These are phyloP conservation scores for Salisapilia sapeloensis DNA, from an alignment of 352 stramenopile genomes.

Conservation along the genomic window DNA sequence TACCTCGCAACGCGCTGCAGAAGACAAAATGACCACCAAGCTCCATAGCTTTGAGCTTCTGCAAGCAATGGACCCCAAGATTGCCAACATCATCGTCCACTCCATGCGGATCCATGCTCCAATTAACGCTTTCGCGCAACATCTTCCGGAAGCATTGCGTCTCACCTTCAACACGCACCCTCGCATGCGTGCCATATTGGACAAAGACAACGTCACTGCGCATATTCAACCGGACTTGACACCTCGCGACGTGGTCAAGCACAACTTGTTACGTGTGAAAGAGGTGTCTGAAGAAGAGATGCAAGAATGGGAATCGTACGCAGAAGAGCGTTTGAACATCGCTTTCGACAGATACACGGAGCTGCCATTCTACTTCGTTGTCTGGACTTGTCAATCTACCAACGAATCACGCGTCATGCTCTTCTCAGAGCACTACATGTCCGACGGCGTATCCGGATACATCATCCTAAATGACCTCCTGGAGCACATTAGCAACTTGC, in stretches of 20 bases:
- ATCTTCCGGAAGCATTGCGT: slow-evolving; percentile 8
- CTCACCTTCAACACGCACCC: slow-evolving; percentile 25
- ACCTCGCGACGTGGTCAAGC: slow-evolving; percentile 11
- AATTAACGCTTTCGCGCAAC: too few relatives aligned
- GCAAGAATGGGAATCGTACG: slow-evolving; percentile 12
- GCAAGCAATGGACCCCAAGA: too few relatives aligned
- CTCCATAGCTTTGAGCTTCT: too few relatives aligned
- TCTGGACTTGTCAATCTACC: slow-evolving; percentile 15
- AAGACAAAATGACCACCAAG: too few relatives aligned
- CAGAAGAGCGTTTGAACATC: slow-evolving; percentile 12
- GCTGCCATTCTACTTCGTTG: slow-evolving; percentile 26
- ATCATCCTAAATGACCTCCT: slow-evolving; percentile 18
- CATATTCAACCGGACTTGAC: slow-evolving; percentile 19
- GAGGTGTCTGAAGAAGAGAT: slow-evolving; percentile 8
- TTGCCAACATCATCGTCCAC: too few relatives aligned
- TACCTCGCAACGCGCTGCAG: too few relatives aligned
- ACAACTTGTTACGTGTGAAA: slow-evolving; percentile 6
- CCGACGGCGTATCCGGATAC: slow-evolving; percentile 18
- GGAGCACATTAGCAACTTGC: slow-evolving; percentile 7
- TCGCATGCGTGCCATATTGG: slow-evolving; percentile 14
- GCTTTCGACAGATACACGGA: slow-evolving; percentile 21
- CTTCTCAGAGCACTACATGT: slow-evolving; percentile 28
- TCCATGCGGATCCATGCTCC: too few relatives aligned
- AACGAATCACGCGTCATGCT: slow-evolving; percentile 13
- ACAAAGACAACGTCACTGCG: slow-evolving; percentile 15